A percentile compares a stretch with the other conserved stretches of the same genome.
Evolutionary conservation across 1,284 basidiomycete genomes (phyloP).

Genomic region (Papiliotrema flavescens): DNA sequence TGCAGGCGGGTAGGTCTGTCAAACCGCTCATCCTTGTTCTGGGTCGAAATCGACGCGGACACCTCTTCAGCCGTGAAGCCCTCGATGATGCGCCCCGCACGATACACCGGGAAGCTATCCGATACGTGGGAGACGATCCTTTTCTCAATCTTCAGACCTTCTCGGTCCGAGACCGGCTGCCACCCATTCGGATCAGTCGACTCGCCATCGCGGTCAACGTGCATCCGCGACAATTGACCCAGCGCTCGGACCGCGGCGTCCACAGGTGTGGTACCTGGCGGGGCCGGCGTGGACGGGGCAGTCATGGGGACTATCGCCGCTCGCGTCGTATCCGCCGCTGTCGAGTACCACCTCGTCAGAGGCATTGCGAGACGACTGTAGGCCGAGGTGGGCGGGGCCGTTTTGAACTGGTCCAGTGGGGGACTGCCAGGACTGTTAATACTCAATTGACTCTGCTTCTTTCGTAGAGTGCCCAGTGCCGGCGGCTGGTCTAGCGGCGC

Average conservation of each 20-base stretch:
- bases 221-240: slow-evolving; percentile 70
- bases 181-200: slow-evolving; percentile 61
- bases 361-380: slow-evolving; percentile 49
- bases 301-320: slow-evolving; percentile 43
- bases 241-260: slow-evolving; percentile 77
- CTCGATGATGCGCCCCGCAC: slow-evolving; percentile 87
- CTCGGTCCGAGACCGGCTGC: slow-evolving; percentile 74
- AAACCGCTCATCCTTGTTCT: slow-evolving; percentile 38
- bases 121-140: slow-evolving; percentile 75
- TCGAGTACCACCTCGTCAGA: slow-evolving; percentile 65
- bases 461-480: slow-evolving; percentile 66
- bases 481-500: slow-evolving; percentile 90
- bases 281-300: slow-evolving; percentile 44
- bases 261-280: slow-evolving; percentile 52
- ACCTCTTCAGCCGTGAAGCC: slow-evolving; percentile 92
- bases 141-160: slow-evolving; percentile 70
- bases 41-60: slow-evolving; percentile 63
- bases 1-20: slow-evolving; percentile 69
- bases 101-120: slow-evolving; percentile 75
- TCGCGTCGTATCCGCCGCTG: slow-evolving; percentile 59
- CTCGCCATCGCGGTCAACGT: slow-evolving; percentile 57
- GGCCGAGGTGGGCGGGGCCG: slow-evolving; percentile 14
- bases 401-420: slow-evolving; percentile 11
- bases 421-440: slow-evolving; percentile 4
- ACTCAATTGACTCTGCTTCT: slow-evolving; percentile 35